Evolutionary conservation across 2,329 filamentous ascomycete genomes (phyloP).

Genomic region (Colletotrichum eremochloae): DNA sequence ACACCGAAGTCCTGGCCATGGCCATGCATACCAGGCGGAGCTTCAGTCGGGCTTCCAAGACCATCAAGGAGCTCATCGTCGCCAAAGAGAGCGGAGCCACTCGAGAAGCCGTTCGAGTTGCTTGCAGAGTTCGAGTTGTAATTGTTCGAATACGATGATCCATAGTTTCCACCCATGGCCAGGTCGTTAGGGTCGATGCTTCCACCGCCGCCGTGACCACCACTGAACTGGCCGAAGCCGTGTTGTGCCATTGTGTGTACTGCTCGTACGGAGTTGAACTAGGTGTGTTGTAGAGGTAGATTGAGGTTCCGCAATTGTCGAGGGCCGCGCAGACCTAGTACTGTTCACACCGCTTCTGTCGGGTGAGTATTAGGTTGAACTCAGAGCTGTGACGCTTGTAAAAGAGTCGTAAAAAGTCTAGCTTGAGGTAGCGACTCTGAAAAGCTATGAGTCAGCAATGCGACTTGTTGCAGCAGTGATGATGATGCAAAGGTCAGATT

Average conservation of each 20-base stretch:
- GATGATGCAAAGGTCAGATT: neutral
- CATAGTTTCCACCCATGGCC: slow-evolving; percentile 73
- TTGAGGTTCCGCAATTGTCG: slow-evolving; percentile 15
- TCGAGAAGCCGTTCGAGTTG: slow-evolving; percentile 79
- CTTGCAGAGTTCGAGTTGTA: slow-evolving; percentile 70
- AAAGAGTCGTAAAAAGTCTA: neutral
- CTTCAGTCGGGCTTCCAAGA: slow-evolving; percentile 69
- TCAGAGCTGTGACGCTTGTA: slow-evolving; percentile 2
- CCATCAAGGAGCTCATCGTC: slow-evolving; percentile 91
- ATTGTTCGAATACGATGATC: slow-evolving; percentile 67
- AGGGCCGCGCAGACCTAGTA: slow-evolving; percentile 17
- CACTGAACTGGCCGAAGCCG: slow-evolving; percentile 68
- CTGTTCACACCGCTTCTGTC: slow-evolving; percentile 33
- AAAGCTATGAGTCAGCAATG: slow-evolving; percentile 20
- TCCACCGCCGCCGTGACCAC: slow-evolving; percentile 60
- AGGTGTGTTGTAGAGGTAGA: neutral
- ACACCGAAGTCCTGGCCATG: slow-evolving; percentile 67
- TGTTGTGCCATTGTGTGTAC: slow-evolving; percentile 65
- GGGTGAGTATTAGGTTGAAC: neutral
- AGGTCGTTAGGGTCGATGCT: slow-evolving; percentile 89
- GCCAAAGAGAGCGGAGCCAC: slow-evolving; percentile 82
- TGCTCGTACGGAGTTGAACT: slow-evolving; percentile 4
- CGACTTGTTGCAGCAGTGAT: neutral
- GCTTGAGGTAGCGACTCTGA: neutral
- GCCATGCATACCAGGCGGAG: slow-evolving; percentile 63